Percentiles rank a stretch among this genome's conserved stretches.
Evolutionary conservation across 2,329 filamentous ascomycete species (phyloP).

Genomic region (Ceratocystis destructans): DNA sequence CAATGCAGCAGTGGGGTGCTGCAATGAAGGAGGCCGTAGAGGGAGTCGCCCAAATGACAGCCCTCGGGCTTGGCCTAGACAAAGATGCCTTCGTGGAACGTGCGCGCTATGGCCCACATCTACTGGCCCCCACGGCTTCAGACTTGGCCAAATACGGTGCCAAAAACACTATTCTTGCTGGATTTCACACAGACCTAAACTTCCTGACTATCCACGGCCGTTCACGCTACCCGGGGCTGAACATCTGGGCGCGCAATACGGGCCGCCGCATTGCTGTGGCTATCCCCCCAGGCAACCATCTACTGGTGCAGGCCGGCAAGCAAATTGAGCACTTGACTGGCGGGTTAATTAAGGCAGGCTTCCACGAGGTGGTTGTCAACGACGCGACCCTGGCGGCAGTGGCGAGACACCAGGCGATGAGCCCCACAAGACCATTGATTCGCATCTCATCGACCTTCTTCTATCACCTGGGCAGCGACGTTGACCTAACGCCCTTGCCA

Average conservation of each 20-base stretch:
- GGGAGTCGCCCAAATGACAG: conserved; percentile 45
- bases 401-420: conserved; percentile 29
- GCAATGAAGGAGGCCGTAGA: conserved; percentile 48
- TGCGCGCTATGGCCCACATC: conserved; percentile 45
- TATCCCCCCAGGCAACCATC: conserved; percentile 43
- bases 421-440: conserved; percentile 38
- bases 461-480: conserved; percentile 46
- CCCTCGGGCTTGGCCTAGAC: conserved; percentile 41
- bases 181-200: conserved; percentile 52
- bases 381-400: conserved; percentile 37
- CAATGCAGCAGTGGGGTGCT: conserved; percentile 44
- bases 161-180: conserved; percentile 45
- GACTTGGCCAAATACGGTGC: conserved; percentile 40
- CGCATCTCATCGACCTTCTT: conserved; percentile 49
- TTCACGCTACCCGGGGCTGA: conserved; percentile 46
- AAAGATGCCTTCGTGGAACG: conserved; percentile 40
- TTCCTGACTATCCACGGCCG: conserved; percentile 52
- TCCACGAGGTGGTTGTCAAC: conserved; percentile 48
- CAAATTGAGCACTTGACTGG: conserved; percentile 49
- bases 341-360: conserved; percentile 47
- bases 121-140: conserved; percentile 47
- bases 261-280: conserved; percentile 44
- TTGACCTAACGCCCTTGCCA: conserved; percentile 40
- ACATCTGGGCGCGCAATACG: conserved; percentile 52
- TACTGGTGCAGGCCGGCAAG: conserved; percentile 49